Percentiles rank a stretch among this genome's conserved stretches.
Conservation (phyloP, 345 rosid species). For the Linum lewisii region DNA sequence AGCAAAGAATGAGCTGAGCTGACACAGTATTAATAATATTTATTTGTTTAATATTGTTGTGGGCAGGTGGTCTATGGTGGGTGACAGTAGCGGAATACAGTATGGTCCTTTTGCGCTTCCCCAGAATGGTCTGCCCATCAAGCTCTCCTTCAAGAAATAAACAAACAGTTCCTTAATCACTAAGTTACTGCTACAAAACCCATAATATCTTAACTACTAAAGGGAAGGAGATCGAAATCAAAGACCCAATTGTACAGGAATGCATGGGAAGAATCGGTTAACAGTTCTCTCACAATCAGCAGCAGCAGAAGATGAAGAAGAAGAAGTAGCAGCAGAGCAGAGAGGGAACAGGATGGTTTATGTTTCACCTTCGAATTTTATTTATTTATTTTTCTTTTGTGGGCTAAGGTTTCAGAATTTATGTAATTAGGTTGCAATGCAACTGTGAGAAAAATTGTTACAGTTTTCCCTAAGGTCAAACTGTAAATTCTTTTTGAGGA, state of each 20-base stretch:
- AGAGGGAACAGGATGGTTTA: background rate
- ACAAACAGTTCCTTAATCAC: no score
- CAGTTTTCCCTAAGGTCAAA: background rate
- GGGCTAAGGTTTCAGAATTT: background rate
- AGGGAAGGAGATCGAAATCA: no score
- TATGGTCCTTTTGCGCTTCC: slow-evolving; percentile 86
- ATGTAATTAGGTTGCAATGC: background rate
- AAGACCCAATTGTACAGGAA: no score
- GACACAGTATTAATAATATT: no score
- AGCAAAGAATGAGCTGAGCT: slow-evolving; percentile 29
- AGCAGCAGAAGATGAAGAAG: no score
- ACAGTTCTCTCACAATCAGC: no score
- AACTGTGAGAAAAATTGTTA: no score
- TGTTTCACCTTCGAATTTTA: no score
- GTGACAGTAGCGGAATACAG: slow-evolving; percentile 53
- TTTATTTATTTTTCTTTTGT: background rate
- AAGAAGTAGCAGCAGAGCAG: background rate
- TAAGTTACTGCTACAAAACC: no score
- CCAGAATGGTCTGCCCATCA: slow-evolving; percentile 73
- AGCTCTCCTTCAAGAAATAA: slow-evolving; percentile 29
- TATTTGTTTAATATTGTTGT: background rate
- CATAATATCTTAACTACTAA: no score
- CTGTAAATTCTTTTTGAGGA: background rate
- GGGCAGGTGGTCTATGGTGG: slow-evolving; percentile 55
- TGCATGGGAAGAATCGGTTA: no score